Percentiles rank a stretch among this genome's conserved stretches.
phyloP scores from a whole-genome alignment of 345 rosid genomes.

The Syzygium aromaticum region DNA sequence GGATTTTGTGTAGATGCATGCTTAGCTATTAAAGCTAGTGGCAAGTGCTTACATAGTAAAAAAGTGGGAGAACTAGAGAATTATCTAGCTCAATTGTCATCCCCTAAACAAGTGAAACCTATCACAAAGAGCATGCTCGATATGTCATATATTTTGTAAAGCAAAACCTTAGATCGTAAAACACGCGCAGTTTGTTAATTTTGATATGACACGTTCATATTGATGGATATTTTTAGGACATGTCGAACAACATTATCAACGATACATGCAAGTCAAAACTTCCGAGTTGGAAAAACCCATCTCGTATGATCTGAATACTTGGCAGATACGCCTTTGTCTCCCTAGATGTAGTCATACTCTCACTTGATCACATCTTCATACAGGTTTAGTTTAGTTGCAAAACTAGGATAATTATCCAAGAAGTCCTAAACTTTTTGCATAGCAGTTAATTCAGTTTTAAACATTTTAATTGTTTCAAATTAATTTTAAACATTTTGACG shows the following conservation, averaged over 20 bases:
- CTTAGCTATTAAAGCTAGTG: background rate
- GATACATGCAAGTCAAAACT: background rate
- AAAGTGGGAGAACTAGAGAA: background rate
- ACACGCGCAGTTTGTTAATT: background rate
- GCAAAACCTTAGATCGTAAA: background rate
- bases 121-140: background rate
- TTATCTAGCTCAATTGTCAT: background rate
- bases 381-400: background rate
- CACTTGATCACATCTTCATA: background rate
- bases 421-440: no score
- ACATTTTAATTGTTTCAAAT: no score
- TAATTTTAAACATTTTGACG: no score
- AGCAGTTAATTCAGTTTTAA: no score
- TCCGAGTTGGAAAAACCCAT: background rate
- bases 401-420: background rate
- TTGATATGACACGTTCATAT: background rate
- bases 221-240: background rate
- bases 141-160: background rate
- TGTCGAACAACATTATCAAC: background rate
- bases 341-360: background rate
- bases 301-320: background rate
- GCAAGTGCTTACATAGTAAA: background rate
- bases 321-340: background rate
- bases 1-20: background rate
- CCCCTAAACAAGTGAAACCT: background rate